Conservation (phyloP, 768 basidiomycete genomes). For the Russula olivacea region DNA sequence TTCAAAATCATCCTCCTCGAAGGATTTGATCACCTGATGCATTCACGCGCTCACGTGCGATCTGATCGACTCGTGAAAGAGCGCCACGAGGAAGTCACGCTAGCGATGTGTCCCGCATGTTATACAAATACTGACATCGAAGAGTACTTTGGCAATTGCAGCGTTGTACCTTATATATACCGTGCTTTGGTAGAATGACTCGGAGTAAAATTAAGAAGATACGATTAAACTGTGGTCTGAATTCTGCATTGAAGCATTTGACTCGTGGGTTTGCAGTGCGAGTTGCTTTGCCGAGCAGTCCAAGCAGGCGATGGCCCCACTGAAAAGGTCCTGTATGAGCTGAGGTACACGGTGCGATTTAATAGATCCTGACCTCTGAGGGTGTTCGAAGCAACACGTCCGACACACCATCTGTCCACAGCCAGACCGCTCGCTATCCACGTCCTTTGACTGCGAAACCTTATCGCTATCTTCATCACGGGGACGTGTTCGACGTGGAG, state of each 20-base stretch:
- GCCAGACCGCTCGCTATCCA: constrained; percentile 27
- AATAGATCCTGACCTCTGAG: constrained; percentile 35
- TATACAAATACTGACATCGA: background rate
- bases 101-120: too few species aligned
- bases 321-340: constrained; percentile 4
- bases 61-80: too few species aligned
- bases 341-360: background rate
- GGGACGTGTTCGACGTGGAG: constrained; percentile 11
- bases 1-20: too few species aligned
- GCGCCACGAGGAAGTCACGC: too few species aligned
- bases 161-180: background rate
- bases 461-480: constrained; percentile 13
- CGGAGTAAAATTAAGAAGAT: background rate
- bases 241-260: background rate
- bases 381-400: constrained; percentile 42
- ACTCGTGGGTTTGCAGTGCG: background rate
- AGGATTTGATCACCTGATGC: too few species aligned
- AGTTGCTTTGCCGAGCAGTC: constrained; percentile 11
- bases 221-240: background rate
- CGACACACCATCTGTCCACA: constrained; percentile 41
- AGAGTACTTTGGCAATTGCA: background rate
- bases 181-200: background rate
- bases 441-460: background rate
- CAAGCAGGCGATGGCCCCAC: constrained; percentile 12
- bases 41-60: too few species aligned